Conservation (phyloP, 345 rosid genomes). For the Salix purpurea region DNA sequence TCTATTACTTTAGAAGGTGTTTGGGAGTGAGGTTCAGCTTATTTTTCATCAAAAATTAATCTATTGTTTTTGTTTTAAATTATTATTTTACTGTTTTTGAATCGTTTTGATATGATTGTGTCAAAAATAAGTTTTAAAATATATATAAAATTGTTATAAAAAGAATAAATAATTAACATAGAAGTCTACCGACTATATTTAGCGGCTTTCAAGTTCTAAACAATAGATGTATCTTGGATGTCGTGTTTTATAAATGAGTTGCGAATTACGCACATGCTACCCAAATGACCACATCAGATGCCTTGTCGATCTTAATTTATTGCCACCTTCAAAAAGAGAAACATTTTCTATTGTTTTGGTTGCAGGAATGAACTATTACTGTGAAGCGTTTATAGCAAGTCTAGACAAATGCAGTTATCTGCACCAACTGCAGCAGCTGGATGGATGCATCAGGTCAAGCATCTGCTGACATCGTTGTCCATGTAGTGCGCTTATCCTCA, state of each 20-base stretch:
- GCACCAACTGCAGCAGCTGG: conserved; percentile 35
- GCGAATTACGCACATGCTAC: neutral
- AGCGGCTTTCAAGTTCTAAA: neutral
- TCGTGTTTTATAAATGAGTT: neutral
- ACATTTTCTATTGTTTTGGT: neutral
- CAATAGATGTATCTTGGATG: neutral
- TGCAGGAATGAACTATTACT: conserved; percentile 43
- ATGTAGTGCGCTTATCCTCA: conserved; percentile 43
- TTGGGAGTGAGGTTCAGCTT: no score
- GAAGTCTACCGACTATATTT: neutral
- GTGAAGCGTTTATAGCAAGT: conserved; percentile 56
- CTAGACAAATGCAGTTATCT: conserved; percentile 28
- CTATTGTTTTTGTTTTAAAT: no score
- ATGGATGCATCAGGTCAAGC: conserved; percentile 43
- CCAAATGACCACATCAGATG: neutral
- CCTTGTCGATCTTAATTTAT: neutral
- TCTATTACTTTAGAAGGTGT: no score
- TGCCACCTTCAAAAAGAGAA: neutral
- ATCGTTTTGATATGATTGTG: no score
- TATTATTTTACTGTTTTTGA: no score
- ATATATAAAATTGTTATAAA: no score
- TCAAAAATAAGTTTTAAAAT: no score
- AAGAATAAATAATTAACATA: no score
- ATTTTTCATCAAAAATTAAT: no score
- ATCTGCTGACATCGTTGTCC: conserved; percentile 18